phyloP scores from a whole-genome alignment of 805 yeast species.

The Candida sithepensis region DNA sequence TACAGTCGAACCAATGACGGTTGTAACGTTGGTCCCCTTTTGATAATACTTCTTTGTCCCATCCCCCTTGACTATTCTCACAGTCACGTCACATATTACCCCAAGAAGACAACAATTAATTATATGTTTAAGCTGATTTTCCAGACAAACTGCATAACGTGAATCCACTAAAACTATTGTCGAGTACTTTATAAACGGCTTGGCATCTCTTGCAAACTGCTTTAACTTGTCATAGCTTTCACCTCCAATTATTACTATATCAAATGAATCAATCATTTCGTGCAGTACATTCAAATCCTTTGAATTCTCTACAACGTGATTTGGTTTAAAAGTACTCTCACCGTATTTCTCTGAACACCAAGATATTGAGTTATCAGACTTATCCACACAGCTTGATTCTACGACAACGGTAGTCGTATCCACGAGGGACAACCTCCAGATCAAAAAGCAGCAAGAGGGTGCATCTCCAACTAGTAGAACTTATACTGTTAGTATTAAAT shows the following conservation, averaged over 20 bases:
- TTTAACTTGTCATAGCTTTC: conserved; percentile 8
- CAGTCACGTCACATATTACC: conserved; percentile 24
- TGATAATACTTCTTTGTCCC: conserved; percentile 16
- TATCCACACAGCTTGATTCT: conserved; percentile 13
- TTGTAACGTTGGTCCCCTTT: conserved; percentile 20
- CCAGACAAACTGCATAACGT: conserved; percentile 19
- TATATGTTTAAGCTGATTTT: conserved; percentile 11
- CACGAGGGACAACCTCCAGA: conserved; percentile 27
- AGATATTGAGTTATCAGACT: conserved; percentile 6
- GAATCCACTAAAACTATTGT: conserved; percentile 29
- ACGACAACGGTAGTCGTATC: conserved; percentile 16
- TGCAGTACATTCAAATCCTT: conserved; percentile 3
- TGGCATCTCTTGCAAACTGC: conserved; percentile 5
- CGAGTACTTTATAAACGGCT: conserved; percentile 8
- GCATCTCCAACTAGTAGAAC: conserved; percentile 34
- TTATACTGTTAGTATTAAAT: no score
- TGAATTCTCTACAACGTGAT: conserved; percentile 4
- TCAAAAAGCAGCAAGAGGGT: conserved; percentile 25
- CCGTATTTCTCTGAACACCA: conserved; percentile 22
- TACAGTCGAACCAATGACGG: conserved; percentile 24
- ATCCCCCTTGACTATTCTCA: conserved; percentile 12
- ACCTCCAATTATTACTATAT: conserved; percentile 21
- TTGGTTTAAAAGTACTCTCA: conserved; percentile 11
- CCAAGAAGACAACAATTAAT: conserved; percentile 18
- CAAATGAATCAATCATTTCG: conserved; percentile 12